phyloP scores from a whole-genome alignment of 208 protist species.

The Leishmania gerbilli region DNA sequence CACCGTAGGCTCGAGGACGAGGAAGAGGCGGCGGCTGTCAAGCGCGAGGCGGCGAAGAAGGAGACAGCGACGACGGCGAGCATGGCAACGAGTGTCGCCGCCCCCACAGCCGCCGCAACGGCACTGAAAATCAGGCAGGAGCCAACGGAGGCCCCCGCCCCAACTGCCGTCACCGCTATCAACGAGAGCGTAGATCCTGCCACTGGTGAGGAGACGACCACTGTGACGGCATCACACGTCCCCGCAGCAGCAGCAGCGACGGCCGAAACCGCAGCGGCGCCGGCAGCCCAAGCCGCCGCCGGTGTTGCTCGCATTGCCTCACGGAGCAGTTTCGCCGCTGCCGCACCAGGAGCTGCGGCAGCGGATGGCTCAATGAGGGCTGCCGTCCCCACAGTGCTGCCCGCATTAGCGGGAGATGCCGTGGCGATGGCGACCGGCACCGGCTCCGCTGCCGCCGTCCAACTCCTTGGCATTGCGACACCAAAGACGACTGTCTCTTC shows the following conservation, averaged over 20 bases:
- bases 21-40: conserved; percentile 21
- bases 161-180: not conserved
- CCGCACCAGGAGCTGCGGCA: not conserved
- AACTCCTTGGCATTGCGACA: not conserved
- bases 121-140: not conserved
- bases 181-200: not conserved
- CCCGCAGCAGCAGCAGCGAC: not conserved
- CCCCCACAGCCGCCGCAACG: not conserved
- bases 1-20: conserved; percentile 55
- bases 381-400: not conserved
- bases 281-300: not conserved
- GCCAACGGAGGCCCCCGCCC: not conserved
- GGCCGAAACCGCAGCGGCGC: not conserved
- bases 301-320: not conserved
- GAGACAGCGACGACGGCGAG: conserved; percentile 8
- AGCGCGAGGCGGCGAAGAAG: conserved; percentile 19
- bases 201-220: not conserved
- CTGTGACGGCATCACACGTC: not conserved
- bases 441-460: conserved; percentile 4
- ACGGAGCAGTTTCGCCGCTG: not conserved
- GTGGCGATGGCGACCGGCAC: not conserved
- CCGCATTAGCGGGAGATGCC: not conserved
- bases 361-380: not conserved
- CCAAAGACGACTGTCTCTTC: conserved; percentile 4
- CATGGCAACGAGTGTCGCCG: not conserved